Evolutionary conservation across 2,329 filamentous ascomycete species (phyloP).

Genomic region (Plectosphaerella sp.): DNA sequence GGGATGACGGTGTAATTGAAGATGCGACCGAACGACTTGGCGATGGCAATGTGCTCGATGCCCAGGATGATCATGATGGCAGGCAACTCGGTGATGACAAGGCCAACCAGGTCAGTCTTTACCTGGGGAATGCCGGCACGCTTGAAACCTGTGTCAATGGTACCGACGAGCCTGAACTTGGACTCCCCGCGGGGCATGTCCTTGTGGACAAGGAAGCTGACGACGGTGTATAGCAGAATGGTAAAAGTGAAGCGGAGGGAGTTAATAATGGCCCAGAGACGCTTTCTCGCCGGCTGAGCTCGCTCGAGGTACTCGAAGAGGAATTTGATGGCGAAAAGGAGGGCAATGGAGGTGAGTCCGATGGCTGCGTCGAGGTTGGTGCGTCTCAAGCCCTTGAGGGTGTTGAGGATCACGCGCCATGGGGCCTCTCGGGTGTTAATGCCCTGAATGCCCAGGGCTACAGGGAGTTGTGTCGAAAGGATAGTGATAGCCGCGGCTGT

Average conservation of each 20-base stretch:
- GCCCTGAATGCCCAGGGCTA: slow-evolving; percentile 44
- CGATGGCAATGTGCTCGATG: slow-evolving; percentile 80
- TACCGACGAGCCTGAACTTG: slow-evolving; percentile 41
- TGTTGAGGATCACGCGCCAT: slow-evolving; percentile 47
- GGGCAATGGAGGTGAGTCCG: slow-evolving; percentile 62
- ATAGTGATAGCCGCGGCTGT: slow-evolving; percentile 49
- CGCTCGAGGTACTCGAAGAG: slow-evolving; percentile 56
- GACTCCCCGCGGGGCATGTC: slow-evolving; percentile 40
- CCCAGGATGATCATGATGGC: slow-evolving; percentile 72
- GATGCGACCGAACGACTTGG: slow-evolving; percentile 74
- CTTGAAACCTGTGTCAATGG: slow-evolving; percentile 51
- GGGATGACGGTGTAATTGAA: slow-evolving; percentile 77
- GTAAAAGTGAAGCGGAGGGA: slow-evolving; percentile 72
- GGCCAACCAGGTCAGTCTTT: slow-evolving; percentile 47
- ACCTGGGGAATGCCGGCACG: slow-evolving; percentile 56
- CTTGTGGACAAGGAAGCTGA: slow-evolving; percentile 65
- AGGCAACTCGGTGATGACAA: slow-evolving; percentile 60
- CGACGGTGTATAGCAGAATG: slow-evolving; percentile 69
- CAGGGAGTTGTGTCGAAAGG: slow-evolving; percentile 42
- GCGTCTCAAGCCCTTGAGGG: slow-evolving; percentile 37
- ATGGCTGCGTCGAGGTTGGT: slow-evolving; percentile 67
- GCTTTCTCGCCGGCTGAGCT: slow-evolving; percentile 55
- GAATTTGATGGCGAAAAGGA: slow-evolving; percentile 58
- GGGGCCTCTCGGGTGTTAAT: slow-evolving; percentile 45
- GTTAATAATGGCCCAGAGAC: slow-evolving; percentile 68